Evolutionary conservation across 768 basidiomycete species (phyloP), one percentile per base, ranked within the genome.

Genomic region (Pisolithus tinctorius): DNA sequence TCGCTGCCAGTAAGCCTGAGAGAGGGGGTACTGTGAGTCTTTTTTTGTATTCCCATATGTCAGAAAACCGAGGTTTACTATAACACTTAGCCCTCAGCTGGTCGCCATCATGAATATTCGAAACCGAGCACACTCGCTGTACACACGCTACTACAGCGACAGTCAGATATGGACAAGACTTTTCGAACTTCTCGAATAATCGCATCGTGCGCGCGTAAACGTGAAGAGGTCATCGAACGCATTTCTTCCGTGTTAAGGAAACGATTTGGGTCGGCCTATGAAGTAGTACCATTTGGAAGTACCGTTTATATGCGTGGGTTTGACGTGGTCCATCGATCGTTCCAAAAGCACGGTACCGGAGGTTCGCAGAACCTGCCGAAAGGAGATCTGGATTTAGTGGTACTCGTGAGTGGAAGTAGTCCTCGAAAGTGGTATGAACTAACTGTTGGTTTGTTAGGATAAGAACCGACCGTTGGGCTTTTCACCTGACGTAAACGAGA

Each of bases 331-430:
- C 30, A 23, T 39, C 49, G 2, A 55, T 46, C 8, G 34, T 36
- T 17, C 10, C 30, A 7, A 36, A 13, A 47, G n/a, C 14, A 2
- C 78, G 17, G 23, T 7, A 16, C 13, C 38, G 14, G 37, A 29
- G 25, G 14, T 4, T 10, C n/a, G 20, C 3, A 38, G 36, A 36
- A 6, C 25, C 25, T 31, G 9, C 14, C 27, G 4, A 20, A 38
- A 36, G 47, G 79, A 54, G 80, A 82, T 58, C 59, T 82, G 43
- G 81, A 82, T 57, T 55, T 82, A 44, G 69, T 79, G 8, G 62
- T 84, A 38, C 49, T 80, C 3, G 82, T 82, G 49, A 51, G 75
- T 9, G 31, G 30, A 63, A 10, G 31, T 43, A 11, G 16, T 26
- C 8, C 26, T 9, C 31, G 34, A 44, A 37, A 6, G 14, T 49